Conservation (phyloP, 2,329 filamentous ascomycete species). For the Pseudocercospora crystallina region DNA sequence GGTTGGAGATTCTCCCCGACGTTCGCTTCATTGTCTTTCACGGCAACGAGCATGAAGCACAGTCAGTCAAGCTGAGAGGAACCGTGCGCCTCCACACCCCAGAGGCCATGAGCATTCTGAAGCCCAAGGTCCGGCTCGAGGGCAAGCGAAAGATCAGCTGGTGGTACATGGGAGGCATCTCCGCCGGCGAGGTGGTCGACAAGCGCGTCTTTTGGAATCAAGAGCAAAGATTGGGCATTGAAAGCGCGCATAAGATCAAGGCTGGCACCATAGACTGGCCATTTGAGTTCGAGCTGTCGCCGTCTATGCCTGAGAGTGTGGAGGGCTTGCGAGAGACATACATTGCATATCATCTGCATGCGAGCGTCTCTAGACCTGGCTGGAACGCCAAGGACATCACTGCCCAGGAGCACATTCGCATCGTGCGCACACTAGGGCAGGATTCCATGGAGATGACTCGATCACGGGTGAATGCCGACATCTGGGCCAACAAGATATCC, state of each 20-base stretch:
- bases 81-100: conserved; percentile 48
- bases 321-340: conserved; percentile 85
- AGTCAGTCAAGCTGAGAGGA: conserved; percentile 46
- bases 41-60: conserved; percentile 48
- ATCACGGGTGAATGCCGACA: conserved; percentile 71
- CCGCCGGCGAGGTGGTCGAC: conserved; percentile 42
- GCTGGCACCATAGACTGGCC: conserved; percentile 51
- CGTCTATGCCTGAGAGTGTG: conserved; percentile 72
- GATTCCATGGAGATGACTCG: conserved; percentile 69
- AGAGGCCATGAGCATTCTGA: conserved; percentile 49
- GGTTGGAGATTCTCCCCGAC: conserved; percentile 48
- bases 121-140: conserved; percentile 47
- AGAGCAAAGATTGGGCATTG: conserved; percentile 45
- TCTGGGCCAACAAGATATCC: conserved; percentile 96
- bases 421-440: conserved; percentile 49
- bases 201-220: conserved; percentile 50
- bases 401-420: conserved; percentile 64
- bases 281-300: conserved; percentile 50
- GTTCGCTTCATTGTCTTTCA: conserved; percentile 52
- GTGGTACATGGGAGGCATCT: conserved; percentile 39
- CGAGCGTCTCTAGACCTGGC: conserved; percentile 74
- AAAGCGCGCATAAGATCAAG: conserved; percentile 51
- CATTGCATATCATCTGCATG: conserved; percentile 88
- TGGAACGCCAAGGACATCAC: conserved; percentile 87
- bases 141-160: conserved; percentile 49